Percentiles rank a stretch among this genome's conserved stretches.
Conservation (phyloP, 2,329 filamentous ascomycete genomes). For the Tricladium varicosporioides region DNA sequence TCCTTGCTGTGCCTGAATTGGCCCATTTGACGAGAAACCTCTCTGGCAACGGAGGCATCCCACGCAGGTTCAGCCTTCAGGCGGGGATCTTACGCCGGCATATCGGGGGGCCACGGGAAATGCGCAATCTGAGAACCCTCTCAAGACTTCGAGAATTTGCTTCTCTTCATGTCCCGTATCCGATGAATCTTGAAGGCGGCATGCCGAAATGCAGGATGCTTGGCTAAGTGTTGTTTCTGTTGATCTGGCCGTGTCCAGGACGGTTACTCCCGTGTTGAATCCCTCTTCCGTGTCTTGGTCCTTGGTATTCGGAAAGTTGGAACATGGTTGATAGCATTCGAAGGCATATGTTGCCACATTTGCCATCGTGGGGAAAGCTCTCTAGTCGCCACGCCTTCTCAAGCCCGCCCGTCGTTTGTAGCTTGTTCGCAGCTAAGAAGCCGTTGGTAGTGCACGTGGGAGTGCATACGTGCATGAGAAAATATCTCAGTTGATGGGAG, state of each 20-base stretch:
- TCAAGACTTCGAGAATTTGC: not conserved
- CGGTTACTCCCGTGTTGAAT: not conserved
- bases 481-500: not conserved
- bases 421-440: not conserved
- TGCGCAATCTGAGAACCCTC: not conserved
- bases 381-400: too few species aligned
- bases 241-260: too few species aligned
- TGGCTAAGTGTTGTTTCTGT: not conserved
- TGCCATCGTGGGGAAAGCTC: too few species aligned
- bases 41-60: not conserved
- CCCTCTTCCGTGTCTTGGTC: not conserved
- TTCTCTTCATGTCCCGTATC: not conserved
- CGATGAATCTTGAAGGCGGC: not conserved
- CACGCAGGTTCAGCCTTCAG: not conserved
- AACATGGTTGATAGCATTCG: not conserved
- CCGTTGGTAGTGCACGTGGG: not conserved
- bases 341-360: not conserved
- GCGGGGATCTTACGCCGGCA: not conserved
- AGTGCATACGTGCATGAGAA: not conserved
- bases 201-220: not conserved
- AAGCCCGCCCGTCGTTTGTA: not conserved
- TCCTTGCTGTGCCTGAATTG: not conserved
- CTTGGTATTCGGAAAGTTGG: not conserved
- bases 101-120: not conserved
- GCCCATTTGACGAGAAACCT: not conserved